Base-by-base conservation (phyloP, 352 stramenopile genomes). In the Pythium guiyangense region DNA sequence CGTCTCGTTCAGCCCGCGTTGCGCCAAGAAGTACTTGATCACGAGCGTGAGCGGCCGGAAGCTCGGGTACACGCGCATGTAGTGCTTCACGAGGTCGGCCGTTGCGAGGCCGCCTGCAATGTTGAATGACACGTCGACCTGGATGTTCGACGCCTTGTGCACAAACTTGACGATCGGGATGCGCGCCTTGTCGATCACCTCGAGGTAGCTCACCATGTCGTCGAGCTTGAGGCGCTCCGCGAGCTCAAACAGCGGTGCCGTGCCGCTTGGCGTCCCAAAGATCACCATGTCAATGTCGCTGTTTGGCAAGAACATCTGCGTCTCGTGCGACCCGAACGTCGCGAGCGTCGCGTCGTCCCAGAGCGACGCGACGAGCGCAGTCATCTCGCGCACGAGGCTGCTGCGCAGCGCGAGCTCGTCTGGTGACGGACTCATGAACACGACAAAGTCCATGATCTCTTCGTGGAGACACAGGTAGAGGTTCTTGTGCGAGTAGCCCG, bases 131-230 rank as follows among this genome's bases (percentile, higher is more conserved):
- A 99, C 74, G 50, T 99, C 96, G 22, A 98, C 74, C 26, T 94
- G 78, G 49, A 98, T 89, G 27, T 84, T 79, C 27, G 81, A 94
- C 1, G 77, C 65, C 56, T 87, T 90, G 70, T 98, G 80, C 26
- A 96, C 93, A 60, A 97, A 94, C 80, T 99, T 99, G 57, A 99
- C 95, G 59, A 98, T 95, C 35, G 96, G 96, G 51, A 99, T 96
- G 14, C 88, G 75, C 3, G 96, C 97, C 49, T 97, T 92, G 69
- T 96, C 86, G 66, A 99, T 97, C 20, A 98, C 88, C 68, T 99
- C 93, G 9, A 99, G 59, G 64, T 97, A 97, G 40, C 72, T 92
- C 40, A 97, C 78, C 45, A 97, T 66, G 29, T 89, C 79, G 11
- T 79, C 66, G 57, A 80, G 64, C 49, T 81, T 60, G 4, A 94